These are phyloP conservation scores for Candida endomychidarum DNA, from an alignment of 805 yeast genomes.

Conservation along the genomic window DNA sequence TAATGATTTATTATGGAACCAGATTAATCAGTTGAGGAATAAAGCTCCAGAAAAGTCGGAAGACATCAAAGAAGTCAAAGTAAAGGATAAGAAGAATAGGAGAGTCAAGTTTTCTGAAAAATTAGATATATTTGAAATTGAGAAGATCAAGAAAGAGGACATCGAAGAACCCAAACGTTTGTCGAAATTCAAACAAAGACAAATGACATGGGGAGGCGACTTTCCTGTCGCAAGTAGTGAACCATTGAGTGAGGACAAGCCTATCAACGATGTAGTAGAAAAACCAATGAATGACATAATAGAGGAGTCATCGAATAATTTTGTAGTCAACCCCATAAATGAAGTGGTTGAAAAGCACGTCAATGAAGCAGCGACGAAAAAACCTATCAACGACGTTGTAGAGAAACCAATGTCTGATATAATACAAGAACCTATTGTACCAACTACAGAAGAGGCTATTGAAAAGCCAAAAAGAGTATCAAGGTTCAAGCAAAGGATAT, in stretches of 20 bases:
- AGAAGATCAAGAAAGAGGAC: conserved; percentile 52
- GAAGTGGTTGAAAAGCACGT: conserved; percentile 14
- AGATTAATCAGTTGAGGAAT: conserved; percentile 33
- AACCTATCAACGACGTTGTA: conserved; percentile 6
- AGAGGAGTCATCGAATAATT: background rate
- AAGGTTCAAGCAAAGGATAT: background rate
- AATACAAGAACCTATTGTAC: too few relatives aligned
- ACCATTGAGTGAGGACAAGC: background rate
- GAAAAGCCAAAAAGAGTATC: conserved; percentile 9
- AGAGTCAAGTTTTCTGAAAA: conserved; percentile 54
- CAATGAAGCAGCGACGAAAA: conserved; percentile 1
- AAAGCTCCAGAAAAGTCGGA: conserved; percentile 1
- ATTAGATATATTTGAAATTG: conserved; percentile 59
- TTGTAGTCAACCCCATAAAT: conserved; percentile 6
- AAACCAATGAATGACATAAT: background rate
- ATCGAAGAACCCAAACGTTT: conserved; percentile 22
- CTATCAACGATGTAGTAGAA: conserved; percentile 11
- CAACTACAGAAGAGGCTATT: too few relatives aligned
- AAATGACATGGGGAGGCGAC: too few relatives aligned
- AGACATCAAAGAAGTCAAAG: background rate
- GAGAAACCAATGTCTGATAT: background rate
- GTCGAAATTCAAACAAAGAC: conserved; percentile 20
- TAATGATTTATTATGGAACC: conserved; percentile 37
- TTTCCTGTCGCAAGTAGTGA: too few relatives aligned
- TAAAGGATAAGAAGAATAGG: conserved; percentile 25